Base-by-base conservation (phyloP, 1,139 yeast genomes). In the Kodamaea arcana region DNA sequence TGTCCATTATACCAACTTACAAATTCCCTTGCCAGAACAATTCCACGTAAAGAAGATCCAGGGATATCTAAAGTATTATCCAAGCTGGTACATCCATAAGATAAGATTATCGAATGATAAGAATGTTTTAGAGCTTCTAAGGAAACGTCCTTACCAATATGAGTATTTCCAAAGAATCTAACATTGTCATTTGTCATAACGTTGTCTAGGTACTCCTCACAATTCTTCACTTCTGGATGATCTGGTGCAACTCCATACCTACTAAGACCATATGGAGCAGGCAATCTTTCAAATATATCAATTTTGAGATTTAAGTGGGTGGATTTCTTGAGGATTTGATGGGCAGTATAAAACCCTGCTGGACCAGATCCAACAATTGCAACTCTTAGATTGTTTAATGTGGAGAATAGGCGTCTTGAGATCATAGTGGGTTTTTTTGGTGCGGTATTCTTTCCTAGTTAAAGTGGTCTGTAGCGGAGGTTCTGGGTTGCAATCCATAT, bases 181-280 rank as follows among this genome's bases (percentile, higher is more conserved):
- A 84, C 85, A 29, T 37, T 29, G 20, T 45, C 41, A n/a, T 37
- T 33, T 15, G 51, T 44, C 51, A 83, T 83, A 20, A 83, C 72
- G 39, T 80, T 78, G 5, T 72, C 72, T 53, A 94, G 80, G 37
- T 88, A 81, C 16, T 84, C 94, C 55, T 87, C 88, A 51, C 94
- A 83, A 43, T 80, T 80, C 56, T 92, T 92, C 25, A 92, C 97
- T 52, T 92, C 98, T 0, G 97, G 96, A 57, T 92, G 98, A 60
- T 92, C 99, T 1, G 99, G 99, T 0, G 98, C 97, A n/a, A 92
- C 97, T 1, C 99, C 99, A 53, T 78, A 90, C 29, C 99, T 62
- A 32, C 92, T 80, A 25, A 92, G 66, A 0, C 99, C 99, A 60
- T 75, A 92, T 0, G 98, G 98, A 3, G 90, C 80, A 0, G 97